Conservation (phyloP, 75 land plant genomes). For the Picea glauca region DNA sequence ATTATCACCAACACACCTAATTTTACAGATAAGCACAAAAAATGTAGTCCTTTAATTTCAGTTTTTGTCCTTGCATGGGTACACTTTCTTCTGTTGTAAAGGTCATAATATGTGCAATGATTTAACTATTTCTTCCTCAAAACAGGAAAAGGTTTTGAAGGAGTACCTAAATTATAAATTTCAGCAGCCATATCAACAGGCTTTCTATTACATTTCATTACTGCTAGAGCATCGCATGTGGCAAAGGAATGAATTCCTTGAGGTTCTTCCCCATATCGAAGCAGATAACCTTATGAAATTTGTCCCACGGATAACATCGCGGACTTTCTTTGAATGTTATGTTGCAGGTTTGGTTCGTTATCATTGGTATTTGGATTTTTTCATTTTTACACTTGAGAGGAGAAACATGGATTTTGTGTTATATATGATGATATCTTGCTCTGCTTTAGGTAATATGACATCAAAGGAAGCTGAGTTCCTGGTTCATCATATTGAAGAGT, state of each 20-base stretch:
- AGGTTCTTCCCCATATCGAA: constrained; percentile 65
- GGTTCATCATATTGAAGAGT: constrained; percentile 63
- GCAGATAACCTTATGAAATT: constrained; percentile 63
- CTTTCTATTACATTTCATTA: constrained; percentile 74
- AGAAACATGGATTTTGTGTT: background rate
- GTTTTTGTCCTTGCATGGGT: background rate
- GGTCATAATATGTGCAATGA: background rate
- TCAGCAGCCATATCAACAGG: constrained; percentile 94
- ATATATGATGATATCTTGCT: background rate
- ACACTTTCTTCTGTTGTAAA: background rate
- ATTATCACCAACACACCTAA: background rate
- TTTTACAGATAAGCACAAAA: background rate
- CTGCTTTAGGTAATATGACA: constrained; percentile 70
- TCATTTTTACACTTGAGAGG: background rate
- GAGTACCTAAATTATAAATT: constrained; percentile 83
- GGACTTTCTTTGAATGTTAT: constrained; percentile 75
- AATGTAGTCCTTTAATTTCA: background rate
- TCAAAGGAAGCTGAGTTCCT: constrained; percentile 75
- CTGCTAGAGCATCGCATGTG: constrained; percentile 69
- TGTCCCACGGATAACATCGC: constrained; percentile 53
- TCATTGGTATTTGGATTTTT: background rate
- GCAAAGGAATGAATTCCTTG: constrained; percentile 81
- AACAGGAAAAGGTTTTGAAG: constrained; percentile 76
- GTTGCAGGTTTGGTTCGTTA: constrained; percentile 57
- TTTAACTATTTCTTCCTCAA: background rate